Evolutionary conservation across 495 filamentous ascomycete genomes (phyloP), one percentile per base, ranked within the genome.

Genomic region (Penicillium arizonense): DNA sequence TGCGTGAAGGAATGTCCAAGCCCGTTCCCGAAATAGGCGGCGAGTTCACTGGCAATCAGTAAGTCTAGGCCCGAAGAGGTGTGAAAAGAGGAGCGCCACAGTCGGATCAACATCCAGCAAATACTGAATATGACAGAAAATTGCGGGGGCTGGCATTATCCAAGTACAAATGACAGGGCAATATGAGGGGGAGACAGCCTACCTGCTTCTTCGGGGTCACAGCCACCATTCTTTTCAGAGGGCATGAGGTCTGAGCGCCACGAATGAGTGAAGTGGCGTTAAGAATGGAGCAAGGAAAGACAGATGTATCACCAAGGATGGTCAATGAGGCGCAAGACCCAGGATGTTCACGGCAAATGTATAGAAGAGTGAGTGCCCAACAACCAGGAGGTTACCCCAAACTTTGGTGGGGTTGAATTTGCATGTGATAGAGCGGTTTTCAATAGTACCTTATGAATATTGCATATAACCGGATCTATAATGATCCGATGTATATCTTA

Each of bases 301-400:
- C 5, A 7, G 28, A 5, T 5, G 28, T 30, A 9, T 30, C 28
- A 7, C 4, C 7, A 9, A 10, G 2, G 28, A 9, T 30, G 28
- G 7, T 8, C 28, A 2, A 30, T 7, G 1, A 6, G 28, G 28
- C 18, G 18, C 4, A 26, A 26, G 24, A 26, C 8, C 8, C 3
- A 30, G 28, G 28, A 30, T 30, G 28, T 30, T 9, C 24, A 26
- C 7, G 6, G 8, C 18, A 30, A 30, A 30, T 30, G 28, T 30
- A 30, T 30, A 30, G 5, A 30, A 7, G 28, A 30, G 28, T 30
- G 5, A 9, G 28, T 10, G 33, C 37, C 34, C 36, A 33, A 96
- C 64, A 94, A 96, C 66, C 89, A 94, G 72, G 90, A 96, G 7
- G 24, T 26, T 26, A 26, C 24, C 24, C 24, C 24, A 26, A 26